Base-by-base conservation (phyloP, 2,329 filamentous ascomycete genomes). In the Botrytis paeoniae region DNA sequence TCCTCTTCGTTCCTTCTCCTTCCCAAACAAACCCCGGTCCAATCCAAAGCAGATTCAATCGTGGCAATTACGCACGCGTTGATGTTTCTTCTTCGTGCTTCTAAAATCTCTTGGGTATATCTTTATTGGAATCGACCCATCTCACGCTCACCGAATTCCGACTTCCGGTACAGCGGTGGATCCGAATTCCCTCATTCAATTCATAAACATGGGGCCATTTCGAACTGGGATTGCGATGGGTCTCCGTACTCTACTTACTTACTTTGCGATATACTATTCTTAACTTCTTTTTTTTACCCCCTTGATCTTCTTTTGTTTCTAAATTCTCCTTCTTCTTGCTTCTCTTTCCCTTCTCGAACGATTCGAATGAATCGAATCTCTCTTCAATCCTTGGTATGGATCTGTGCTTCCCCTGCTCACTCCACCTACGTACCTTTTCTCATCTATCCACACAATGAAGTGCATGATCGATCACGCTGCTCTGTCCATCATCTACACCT, bases 261-360 rank as follows among this genome's bases (percentile, higher is more conserved):
- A n/a, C 48, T n/a, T n/a, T 51, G 48, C 62, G n/a, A 45, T 32
- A 39, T 64, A 14, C 62, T 64, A 64, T 64, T 64, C 62, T 45
- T 64, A 64, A 64, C 62, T 41, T 37, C 35, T n/a, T 62, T 7
- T 18, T 41, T 48, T 22, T 48, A 14, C 48, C 48, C 48, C 48
- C 25, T 51, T n/a, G 48, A 51, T 62, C 60, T 8, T n/a, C 60
- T 54, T 54, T 29, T 29, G 25, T 54, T 54, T 54, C n/a, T 0
- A n/a, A 51, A 18, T 54, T 8, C 51, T 29, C 25, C n/a, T 25
- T 14, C 35, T 62, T 25, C 35, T 41, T 65, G 59, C 59, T 45
- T 64, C 62, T 64, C 41, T 32, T 64, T 35, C 41, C 41, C 62
- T 64, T 64, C 41, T 45, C n/a, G 62, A 64, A 64, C 18, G 5